Base-by-base conservation (phyloP, 2,329 filamentous ascomycete species). In the Coccinonectria pachysandricola region DNA sequence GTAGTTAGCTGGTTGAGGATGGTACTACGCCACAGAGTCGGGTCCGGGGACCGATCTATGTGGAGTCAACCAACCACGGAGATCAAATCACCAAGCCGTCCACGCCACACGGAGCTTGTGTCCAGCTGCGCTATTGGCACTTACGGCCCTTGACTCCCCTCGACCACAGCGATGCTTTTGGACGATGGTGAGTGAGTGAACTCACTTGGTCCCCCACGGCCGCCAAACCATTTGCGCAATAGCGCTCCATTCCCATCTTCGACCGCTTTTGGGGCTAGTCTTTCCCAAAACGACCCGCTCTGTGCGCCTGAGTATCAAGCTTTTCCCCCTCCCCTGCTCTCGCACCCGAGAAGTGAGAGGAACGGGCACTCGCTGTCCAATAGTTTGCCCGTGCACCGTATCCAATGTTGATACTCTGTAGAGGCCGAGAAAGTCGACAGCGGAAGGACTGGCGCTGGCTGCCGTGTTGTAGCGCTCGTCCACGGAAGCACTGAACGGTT, bases 211-310 rank as follows among this genome's bases (percentile, higher is more conserved):
- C 39, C 35, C 31, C 32, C 35, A 40, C 39, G 43, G 41, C 33
- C 41, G 32, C 43, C 43, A 46, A 42, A 45, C 43, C 43, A 37
- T 45, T 45, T 38, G 35, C 31, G 43, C 37, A 35, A 45, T 40
- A 35, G 42, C 23, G 32, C 40, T 42, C 33, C 43, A 46, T 45
- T 46, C 40, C 37, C 43, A 45, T 32, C 35, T 31, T n/a, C 33
- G 43, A 43, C 42, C 34, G 34, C 30, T 34, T 28, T 31, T 25
- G 23, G 32, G 29, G 37, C 43, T 46, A 46, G 36, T 30, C 42
- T 34, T 24, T 27, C 35, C 31, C 34, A 33, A 35, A 32, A 29
- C 36, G 26, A 27, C 19, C 27, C 36, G 35, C 34, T 30, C 35
- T 38, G 28, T 11, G 23, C 21, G 26, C 24, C 27, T 22, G 25